phyloP scores from a whole-genome alignment of 164 flowering plant species.

The Vitis rupestris region DNA sequence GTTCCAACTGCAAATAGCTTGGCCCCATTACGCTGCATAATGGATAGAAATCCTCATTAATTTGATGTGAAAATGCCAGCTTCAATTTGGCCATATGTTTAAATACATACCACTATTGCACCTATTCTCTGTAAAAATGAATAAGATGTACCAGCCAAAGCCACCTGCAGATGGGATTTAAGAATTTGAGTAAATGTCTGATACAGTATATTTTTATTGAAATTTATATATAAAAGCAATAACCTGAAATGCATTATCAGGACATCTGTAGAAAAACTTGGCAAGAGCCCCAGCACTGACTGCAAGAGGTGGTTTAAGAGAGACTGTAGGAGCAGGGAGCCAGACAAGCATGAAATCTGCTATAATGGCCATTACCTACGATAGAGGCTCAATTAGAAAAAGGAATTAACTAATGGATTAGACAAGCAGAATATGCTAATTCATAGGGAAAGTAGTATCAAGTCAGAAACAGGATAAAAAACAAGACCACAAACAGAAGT shows the following conservation, averaged over 20 bases:
- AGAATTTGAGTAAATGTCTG: not conserved
- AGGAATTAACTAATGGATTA: not conserved
- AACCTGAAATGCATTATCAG: slow-evolving; percentile 98
- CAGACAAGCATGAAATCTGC: slow-evolving; percentile 99
- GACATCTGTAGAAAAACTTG: slow-evolving; percentile 78
- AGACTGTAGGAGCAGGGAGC: slow-evolving; percentile 97
- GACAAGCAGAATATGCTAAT: not conserved
- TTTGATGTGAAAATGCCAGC: not conserved
- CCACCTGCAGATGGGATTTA: slow-evolving; percentile 53
- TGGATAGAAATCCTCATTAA: not conserved
- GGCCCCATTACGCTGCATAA: slow-evolving; percentile 85
- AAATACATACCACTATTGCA: slow-evolving; percentile 68
- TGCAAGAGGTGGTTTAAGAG: slow-evolving; percentile 75
- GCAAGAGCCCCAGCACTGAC: slow-evolving; percentile 75
- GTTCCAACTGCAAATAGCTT: slow-evolving; percentile 94
- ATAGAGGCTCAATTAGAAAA: slow-evolving; percentile 11
- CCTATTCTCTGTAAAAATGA: slow-evolving; percentile 83
- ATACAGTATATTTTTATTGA: not conserved
- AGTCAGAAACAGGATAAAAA: not conserved
- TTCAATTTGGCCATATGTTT: not conserved
- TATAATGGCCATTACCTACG: slow-evolving; percentile 86
- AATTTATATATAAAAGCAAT: not conserved
- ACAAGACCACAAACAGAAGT: too few species aligned
- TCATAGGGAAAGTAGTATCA: not conserved
- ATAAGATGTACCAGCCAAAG: slow-evolving; percentile 81